Evolutionary conservation across 2,329 filamentous ascomycete species (phyloP).

Genomic region (Diaporthe vexans): DNA sequence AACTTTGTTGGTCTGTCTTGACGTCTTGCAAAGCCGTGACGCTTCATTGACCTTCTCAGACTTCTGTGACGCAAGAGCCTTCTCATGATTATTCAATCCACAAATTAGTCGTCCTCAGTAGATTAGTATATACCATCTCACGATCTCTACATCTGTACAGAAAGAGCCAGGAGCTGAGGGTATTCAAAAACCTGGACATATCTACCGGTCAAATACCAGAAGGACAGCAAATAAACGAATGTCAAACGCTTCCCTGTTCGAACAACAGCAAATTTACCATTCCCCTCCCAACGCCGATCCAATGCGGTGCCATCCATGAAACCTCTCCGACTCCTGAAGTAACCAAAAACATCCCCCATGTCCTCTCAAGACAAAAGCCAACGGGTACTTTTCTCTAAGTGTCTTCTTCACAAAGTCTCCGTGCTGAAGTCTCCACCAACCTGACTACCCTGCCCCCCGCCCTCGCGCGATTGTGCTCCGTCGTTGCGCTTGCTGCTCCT

Average conservation of each 20-base stretch:
- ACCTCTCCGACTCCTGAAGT: not conserved
- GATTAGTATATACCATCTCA: not conserved
- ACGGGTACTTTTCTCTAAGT: conserved; percentile 4
- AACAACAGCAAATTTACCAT: not conserved
- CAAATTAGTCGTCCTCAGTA: not conserved
- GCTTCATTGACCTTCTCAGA: not conserved
- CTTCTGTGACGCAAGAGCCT: not conserved
- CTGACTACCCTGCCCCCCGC: not conserved
- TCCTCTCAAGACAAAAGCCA: not conserved
- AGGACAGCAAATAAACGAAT: not conserved
- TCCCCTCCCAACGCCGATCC: conserved; percentile 3
- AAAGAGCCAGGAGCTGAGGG: conserved; percentile 15
- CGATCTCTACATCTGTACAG: not conserved
- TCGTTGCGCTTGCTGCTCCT: conserved; percentile 25
- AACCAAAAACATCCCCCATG: not conserved
- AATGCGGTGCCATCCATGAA: conserved; percentile 6
- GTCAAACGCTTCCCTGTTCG: not conserved
- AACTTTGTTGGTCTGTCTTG: too few relatives aligned
- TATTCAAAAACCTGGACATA: conserved; percentile 22
- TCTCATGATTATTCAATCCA: not conserved
- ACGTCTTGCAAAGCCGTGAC: not conserved
- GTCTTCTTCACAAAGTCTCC: conserved; percentile 16
- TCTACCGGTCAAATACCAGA: conserved; percentile 4
- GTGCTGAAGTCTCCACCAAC: conserved; percentile 3
- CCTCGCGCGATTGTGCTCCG: not conserved